Evolutionary conservation across 1,139 yeast species (phyloP), one percentile per base, ranked within the genome.

Genomic region (Petasospora rhodanensis): DNA sequence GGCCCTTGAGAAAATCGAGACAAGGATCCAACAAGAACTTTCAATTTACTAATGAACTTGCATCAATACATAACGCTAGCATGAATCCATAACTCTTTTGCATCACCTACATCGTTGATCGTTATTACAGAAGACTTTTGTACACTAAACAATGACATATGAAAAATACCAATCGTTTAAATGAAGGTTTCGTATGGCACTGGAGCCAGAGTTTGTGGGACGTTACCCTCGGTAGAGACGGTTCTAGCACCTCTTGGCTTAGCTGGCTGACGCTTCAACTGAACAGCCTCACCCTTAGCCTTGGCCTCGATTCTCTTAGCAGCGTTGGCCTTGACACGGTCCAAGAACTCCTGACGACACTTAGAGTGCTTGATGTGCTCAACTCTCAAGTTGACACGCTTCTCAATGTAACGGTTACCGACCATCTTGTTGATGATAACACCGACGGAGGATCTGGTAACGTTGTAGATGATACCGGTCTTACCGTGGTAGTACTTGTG

Each of bases 401-500:
- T 91, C 78, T 91, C 97, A 55, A 91, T 59, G 86, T 89, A 91
- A 79, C 97, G 85, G 95, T 84, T 75, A 68, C 97, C 97, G 60
- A 91, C 97, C 70, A 89, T 79, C 82, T 91, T 91, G 93, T 91
- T 83, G 67, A 91, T 72, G 65, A 91, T 85, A 59, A 91, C 94
- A 80, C 98, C 98, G 55, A 91, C 97, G 51, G 98, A 76, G 49
- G 95, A 73, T 79, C 85, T 91, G 81, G 98, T 91, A 57, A 91
- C 93, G 80, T 91, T 91, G 94, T 79, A 91, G 54, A 91, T 81
- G 58, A 89, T 86, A 81, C 98, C 98, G 55, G 98, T 91, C 83
- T 87, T 91, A 74, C 98, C 98, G 79, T 89, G 96, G 96, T 91
- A 91, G 83, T 79, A 89, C 79, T 91, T 91, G 87, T 86, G 96